These are phyloP conservation scores for Xanthoceras sorbifolium DNA, from an alignment of 345 rosid species.

Conservation along the genomic window DNA sequence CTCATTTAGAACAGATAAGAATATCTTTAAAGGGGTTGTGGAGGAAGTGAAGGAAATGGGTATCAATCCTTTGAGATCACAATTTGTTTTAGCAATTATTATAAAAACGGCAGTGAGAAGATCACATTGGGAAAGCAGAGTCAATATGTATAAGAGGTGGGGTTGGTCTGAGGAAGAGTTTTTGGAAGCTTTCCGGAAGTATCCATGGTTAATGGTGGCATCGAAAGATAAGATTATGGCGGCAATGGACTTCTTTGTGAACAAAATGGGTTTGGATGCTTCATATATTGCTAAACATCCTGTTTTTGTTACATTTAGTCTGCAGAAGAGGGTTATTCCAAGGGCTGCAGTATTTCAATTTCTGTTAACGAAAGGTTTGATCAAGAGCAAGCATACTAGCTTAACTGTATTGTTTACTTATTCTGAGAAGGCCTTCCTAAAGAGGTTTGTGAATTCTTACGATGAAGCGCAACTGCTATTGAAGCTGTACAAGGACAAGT, in stretches of 20 bases:
- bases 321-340: constrained; percentile 2
- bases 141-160: constrained; percentile 26
- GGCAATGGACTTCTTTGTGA: no score
- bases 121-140: constrained; percentile 25
- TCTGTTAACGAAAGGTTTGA: constrained; percentile 24
- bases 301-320: not conserved
- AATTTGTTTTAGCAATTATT: constrained; percentile 26
- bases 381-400: constrained; percentile 10
- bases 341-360: not conserved
- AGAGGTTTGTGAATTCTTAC: constrained; percentile 18
- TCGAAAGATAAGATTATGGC: constrained; percentile 18
- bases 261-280: constrained; percentile 21
- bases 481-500: constrained; percentile 8
- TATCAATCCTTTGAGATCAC: constrained; percentile 15
- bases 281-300: not conserved
- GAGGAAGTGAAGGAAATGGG: constrained; percentile 29
- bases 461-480: not conserved
- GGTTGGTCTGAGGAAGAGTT: constrained; percentile 35
- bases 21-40: constrained; percentile 6
- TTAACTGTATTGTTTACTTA: not conserved
- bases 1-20: not conserved
- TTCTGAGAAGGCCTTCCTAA: not conserved
- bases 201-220: constrained; percentile 17
- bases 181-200: constrained; percentile 7
- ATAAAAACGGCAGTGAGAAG: not conserved